Percentiles rank a stretch among this genome's conserved stretches.
Evolutionary conservation across 257 asterid species (phyloP).

Genomic region (Primulina huaijiensis): DNA sequence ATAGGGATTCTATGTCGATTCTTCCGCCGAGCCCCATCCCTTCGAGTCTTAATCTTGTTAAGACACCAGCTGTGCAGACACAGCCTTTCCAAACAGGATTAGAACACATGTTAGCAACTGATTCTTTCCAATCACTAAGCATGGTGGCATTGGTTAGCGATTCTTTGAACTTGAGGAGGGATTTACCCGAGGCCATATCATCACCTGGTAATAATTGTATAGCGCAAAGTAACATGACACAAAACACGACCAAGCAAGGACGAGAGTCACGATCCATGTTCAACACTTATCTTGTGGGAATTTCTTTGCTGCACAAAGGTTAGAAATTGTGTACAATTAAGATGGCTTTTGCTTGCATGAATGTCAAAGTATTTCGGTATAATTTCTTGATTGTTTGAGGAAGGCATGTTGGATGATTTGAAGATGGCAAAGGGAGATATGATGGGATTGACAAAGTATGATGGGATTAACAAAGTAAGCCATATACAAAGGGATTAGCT

Average conservation of each 20-base stretch:
- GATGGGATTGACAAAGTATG: conserved; percentile 34
- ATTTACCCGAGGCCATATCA: conserved; percentile 20
- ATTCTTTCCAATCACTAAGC: conserved; percentile 42
- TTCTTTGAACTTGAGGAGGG: conserved; percentile 46
- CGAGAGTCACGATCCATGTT: conserved; percentile 5
- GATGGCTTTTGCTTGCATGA: neutral
- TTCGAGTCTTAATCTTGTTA: conserved; percentile 43
- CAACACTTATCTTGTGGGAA: neutral
- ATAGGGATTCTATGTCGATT: conserved; percentile 35
- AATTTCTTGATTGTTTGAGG: conserved; percentile 19
- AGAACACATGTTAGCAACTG: conserved; percentile 30
- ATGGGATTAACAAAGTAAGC: conserved; percentile 34
- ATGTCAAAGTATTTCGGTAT: neutral
- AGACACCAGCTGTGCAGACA: conserved; percentile 37
- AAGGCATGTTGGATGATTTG: conserved; percentile 28
- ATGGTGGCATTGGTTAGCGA: conserved; percentile 41
- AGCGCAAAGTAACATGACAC: neutral
- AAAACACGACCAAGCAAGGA: conserved; percentile 20
- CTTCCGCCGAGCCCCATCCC: conserved; percentile 47
- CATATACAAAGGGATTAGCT: conserved; percentile 25
- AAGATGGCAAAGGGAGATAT: conserved; percentile 25
- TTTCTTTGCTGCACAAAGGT: neutral
- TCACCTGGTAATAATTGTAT: conserved; percentile 14
- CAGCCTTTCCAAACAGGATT: conserved; percentile 52
- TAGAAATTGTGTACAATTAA: conserved; percentile 8